phyloP scores from a whole-genome alignment of 345 rosid genomes.

The Populus ilicifolia region DNA sequence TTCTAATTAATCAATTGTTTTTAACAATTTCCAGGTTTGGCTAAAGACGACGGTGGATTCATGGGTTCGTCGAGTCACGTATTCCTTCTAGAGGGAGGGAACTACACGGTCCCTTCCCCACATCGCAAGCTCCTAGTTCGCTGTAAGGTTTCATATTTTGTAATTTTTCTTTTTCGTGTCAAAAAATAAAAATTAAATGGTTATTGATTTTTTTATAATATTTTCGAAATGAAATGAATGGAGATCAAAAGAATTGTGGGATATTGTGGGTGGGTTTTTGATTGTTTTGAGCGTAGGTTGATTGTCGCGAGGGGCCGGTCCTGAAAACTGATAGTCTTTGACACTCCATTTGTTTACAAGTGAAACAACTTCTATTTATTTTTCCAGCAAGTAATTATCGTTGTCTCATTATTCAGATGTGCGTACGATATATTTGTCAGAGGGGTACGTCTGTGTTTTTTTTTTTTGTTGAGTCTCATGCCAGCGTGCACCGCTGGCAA shows the following conservation, averaged over 20 bases:
- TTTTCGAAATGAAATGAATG: not conserved
- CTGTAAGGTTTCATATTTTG: not conserved
- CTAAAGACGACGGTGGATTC: not conserved
- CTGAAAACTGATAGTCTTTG: not conserved
- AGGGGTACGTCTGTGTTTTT: slow-evolving; percentile 34
- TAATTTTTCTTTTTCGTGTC: not conserved
- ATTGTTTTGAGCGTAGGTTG: not conserved
- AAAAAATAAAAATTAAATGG: not conserved
- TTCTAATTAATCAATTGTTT: not conserved
- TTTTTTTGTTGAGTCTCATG: slow-evolving; percentile 8
- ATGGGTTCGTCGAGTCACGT: not conserved
- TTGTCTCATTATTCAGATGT: not conserved
- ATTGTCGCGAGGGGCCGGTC: not conserved
- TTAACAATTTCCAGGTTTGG: slow-evolving; percentile 8
- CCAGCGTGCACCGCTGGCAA: slow-evolving; percentile 36
- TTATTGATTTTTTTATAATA: not conserved
- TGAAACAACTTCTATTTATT: not conserved
- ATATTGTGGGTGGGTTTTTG: not conserved
- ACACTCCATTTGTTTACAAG: slow-evolving; percentile 21
- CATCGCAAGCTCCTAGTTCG: slow-evolving; percentile 54
- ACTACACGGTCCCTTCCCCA: slow-evolving; percentile 6
- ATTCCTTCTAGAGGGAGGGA: slow-evolving; percentile 7
- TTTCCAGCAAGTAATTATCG: not conserved
- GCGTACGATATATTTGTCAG: slow-evolving; percentile 40
- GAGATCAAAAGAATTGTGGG: not conserved